Evolutionary conservation across 106 monocot species (phyloP), one percentile per base, ranked within the genome.

Genomic region (Acorus calamus): DNA sequence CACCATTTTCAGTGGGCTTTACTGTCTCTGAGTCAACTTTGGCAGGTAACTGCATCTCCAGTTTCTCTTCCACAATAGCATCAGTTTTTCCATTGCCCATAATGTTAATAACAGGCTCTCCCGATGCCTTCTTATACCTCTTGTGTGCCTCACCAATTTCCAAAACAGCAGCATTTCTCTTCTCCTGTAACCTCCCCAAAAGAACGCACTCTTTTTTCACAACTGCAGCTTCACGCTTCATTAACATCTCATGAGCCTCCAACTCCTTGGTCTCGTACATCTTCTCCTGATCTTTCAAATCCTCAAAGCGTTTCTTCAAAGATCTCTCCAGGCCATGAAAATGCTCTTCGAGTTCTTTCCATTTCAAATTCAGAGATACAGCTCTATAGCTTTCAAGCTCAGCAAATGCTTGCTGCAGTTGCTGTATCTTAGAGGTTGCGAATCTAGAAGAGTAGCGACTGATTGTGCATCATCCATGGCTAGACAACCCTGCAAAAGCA

Each of bases 311-410:
- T 70, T 70, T 74, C 79, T 86, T 89, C 14, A 94, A 61, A 58
- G 94, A 89, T 47, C 76, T 77, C 55, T 94, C 86, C n/a, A 89
- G 81, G 8, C 94, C 89, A 79, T 77, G 77, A 72, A 86, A 86
- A 77, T 86, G 86, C 54, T 76, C 76, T 61, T 86, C 86, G 49
- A 86, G 86, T 70, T 86, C 86, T 62, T 74, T 82, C 86, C 86
- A 86, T 68, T 86, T 86, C 65, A 86, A 56, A 65, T 79, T 86
- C 46, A 86, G 69, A 50, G 79, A 74, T 67, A 79, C 45, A 28
- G 79, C 54, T 68, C 70, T 82, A 49, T 79, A 74, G 53, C 71
- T 82, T 77, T 82, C 82, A 76, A 86, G 82, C 64, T 86, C 86
- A 66, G 86, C 42, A 77, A 82, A 86, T 53, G 79, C 86, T 28